These are phyloP conservation scores for Apiospora saccharicola DNA, from an alignment of 2,329 filamentous ascomycete species.

Conservation along the genomic window DNA sequence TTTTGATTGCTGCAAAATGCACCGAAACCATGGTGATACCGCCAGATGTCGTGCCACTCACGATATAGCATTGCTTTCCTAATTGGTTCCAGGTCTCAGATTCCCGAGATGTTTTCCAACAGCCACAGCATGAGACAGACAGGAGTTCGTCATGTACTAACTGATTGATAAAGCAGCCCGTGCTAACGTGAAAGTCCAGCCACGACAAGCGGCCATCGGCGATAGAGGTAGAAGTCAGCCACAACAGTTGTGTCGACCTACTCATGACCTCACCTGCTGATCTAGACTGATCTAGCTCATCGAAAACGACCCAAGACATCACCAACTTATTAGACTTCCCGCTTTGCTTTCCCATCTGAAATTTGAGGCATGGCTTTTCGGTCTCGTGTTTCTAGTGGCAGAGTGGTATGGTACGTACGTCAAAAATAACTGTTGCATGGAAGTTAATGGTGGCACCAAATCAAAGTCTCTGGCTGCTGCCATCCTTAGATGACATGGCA, in stretches of 20 bases:
- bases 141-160: not conserved
- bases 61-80: not conserved
- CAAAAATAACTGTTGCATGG: not conserved
- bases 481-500: not conserved
- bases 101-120: conserved; percentile 4
- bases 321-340: not conserved
- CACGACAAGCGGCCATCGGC: not conserved
- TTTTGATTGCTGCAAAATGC: not conserved
- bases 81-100: not conserved
- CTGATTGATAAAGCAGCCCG: not conserved
- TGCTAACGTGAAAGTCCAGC: not conserved
- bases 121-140: conserved; percentile 12
- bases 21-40: not conserved
- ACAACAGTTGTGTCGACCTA: not conserved
- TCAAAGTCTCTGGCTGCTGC: not conserved
- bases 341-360: not conserved
- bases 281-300: not conserved
- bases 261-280: not conserved
- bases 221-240: not conserved
- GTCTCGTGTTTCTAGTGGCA: not conserved
- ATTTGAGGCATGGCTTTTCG: not conserved
- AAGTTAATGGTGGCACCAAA: not conserved
- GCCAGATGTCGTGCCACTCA: not conserved
- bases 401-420: not conserved
- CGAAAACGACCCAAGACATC: not conserved